These are phyloP conservation scores for Graphilbum ipis-grandicollis DNA, from an alignment of 2,329 filamentous ascomycete species.

Conservation along the genomic window DNA sequence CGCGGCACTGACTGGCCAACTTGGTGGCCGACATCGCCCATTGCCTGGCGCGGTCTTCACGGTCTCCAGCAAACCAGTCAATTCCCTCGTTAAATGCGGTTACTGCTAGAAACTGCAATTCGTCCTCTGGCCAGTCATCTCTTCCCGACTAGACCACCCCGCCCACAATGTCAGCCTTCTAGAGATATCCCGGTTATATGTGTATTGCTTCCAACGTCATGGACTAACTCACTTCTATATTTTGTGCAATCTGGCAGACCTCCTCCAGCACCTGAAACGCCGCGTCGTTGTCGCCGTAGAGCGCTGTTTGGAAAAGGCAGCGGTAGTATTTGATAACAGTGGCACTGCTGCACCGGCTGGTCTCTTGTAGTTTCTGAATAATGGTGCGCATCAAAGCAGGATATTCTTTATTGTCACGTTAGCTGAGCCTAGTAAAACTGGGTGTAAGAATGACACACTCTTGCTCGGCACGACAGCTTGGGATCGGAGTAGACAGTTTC, in stretches of 20 bases:
- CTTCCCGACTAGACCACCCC: background rate
- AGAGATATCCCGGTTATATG: too few relatives aligned
- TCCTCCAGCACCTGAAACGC: slow-evolving; percentile 48
- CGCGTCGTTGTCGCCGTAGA: slow-evolving; percentile 36
- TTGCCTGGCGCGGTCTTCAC: slow-evolving; percentile 33
- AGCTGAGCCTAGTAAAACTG: too few relatives aligned
- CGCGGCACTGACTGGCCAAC: slow-evolving; percentile 39
- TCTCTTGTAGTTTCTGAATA: slow-evolving; percentile 47
- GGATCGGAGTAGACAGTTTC: slow-evolving; percentile 43
- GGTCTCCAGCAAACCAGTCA: slow-evolving; percentile 40
- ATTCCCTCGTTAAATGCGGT: slow-evolving; percentile 53
- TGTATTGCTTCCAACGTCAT: too few relatives aligned
- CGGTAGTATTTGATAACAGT: slow-evolving; percentile 63
- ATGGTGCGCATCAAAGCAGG: slow-evolving; percentile 44
- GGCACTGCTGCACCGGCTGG: slow-evolving; percentile 34
- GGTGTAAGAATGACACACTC: background rate
- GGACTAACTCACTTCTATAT: slow-evolving; percentile 9
- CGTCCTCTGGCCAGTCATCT: slow-evolving; percentile 41
- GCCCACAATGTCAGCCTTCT: too few relatives aligned
- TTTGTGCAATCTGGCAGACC: slow-evolving; percentile 32
- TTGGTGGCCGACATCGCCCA: slow-evolving; percentile 49
- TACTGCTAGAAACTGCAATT: slow-evolving; percentile 61
- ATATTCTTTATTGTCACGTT: too few relatives aligned
- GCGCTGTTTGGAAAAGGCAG: slow-evolving; percentile 53
- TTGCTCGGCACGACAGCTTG: slow-evolving; percentile 17